Percentiles rank a stretch among this genome's conserved stretches.
Conservation (phyloP, 495 filamentous ascomycete species). For the Penicilliopsis zonata region DNA sequence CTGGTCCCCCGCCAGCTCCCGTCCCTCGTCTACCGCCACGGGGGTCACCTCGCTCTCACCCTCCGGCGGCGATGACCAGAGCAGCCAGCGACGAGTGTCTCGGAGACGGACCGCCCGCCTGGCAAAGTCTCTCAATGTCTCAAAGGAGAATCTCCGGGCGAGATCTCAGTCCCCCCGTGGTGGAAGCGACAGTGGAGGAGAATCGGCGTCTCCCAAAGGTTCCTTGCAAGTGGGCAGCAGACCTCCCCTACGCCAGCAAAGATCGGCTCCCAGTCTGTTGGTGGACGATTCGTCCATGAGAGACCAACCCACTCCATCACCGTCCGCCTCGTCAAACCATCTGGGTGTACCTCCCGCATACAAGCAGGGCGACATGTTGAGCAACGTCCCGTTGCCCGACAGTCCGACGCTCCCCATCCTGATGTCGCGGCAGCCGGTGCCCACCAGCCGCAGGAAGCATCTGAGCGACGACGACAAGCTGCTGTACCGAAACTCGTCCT, state of each 20-base stretch:
- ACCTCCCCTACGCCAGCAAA: slow-evolving; percentile 10
- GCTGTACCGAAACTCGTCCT: slow-evolving; percentile 7
- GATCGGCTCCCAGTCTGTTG: slow-evolving; percentile 21
- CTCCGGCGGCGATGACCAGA: slow-evolving; percentile 1
- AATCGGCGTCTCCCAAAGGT: no score
- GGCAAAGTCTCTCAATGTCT: no score
- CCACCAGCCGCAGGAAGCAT: slow-evolving; percentile 3
- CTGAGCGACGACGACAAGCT: slow-evolving; percentile 6
- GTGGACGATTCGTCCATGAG: no score
- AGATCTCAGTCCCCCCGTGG: slow-evolving; percentile 5
- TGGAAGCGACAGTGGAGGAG: slow-evolving; percentile 1
- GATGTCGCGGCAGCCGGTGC: slow-evolving; percentile 5
- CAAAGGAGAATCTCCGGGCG: slow-evolving; percentile 10
- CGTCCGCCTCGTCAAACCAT: slow-evolving; percentile 5
- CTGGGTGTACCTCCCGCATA: slow-evolving; percentile 26
- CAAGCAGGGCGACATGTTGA: slow-evolving; percentile 26
- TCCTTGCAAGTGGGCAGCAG: no score
- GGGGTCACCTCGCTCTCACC: slow-evolving; percentile 6
- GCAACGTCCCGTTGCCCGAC: slow-evolving; percentile 27
- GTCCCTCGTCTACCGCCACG: slow-evolving; percentile 13
- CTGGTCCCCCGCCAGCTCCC: slow-evolving; percentile 12
- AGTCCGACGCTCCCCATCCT: slow-evolving; percentile 26
- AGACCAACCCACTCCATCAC: no score
- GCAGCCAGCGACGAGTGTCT: neutral
- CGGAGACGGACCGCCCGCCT: slow-evolving; percentile 5